Conservation (phyloP, 345 rosid genomes). For the Eucalyptus cloeziana region DNA sequence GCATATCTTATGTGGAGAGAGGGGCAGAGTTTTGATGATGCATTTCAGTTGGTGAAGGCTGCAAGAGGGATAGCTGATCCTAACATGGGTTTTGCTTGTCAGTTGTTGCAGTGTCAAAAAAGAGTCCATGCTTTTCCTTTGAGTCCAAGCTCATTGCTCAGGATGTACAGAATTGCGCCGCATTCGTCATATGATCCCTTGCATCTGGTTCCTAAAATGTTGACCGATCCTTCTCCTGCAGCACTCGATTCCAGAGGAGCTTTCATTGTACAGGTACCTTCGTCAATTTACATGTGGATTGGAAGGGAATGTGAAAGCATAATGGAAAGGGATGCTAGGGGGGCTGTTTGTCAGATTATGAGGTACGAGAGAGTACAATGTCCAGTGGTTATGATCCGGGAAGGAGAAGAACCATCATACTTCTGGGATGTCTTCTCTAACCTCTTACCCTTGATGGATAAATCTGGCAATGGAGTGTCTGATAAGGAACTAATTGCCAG, state of each 20-base stretch:
- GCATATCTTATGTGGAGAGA: slow-evolving; percentile 99
- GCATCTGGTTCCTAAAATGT: slow-evolving; percentile 94
- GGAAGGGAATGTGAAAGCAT: slow-evolving; percentile 72
- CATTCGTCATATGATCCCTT: slow-evolving; percentile 97
- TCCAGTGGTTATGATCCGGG: slow-evolving; percentile 53
- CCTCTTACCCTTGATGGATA: slow-evolving; percentile 66
- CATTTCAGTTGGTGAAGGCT: slow-evolving; percentile 91
- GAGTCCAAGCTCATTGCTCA: slow-evolving; percentile 90
- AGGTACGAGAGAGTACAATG: slow-evolving; percentile 88
- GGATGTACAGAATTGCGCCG: slow-evolving; percentile 89
- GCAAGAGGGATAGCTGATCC: slow-evolving; percentile 99
- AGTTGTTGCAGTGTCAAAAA: slow-evolving; percentile 92
- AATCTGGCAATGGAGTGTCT: slow-evolving; percentile 16
- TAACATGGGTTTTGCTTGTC: slow-evolving; percentile 99
- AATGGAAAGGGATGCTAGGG: slow-evolving; percentile 98
- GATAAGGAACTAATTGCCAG: slow-evolving; percentile 12
- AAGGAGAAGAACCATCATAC: slow-evolving; percentile 79
- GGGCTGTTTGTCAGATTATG: slow-evolving; percentile 89
- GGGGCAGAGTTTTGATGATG: slow-evolving; percentile 98
- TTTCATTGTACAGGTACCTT: slow-evolving; percentile 80
- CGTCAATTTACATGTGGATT: slow-evolving; percentile 85
- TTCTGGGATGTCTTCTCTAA: slow-evolving; percentile 86
- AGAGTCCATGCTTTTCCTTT: slow-evolving; percentile 97
- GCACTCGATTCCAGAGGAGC: slow-evolving; percentile 97
- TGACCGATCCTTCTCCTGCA: slow-evolving; percentile 72